Evolutionary conservation across 2,329 filamentous ascomycete genomes (phyloP).

Genomic region (Cordyceps javanica): DNA sequence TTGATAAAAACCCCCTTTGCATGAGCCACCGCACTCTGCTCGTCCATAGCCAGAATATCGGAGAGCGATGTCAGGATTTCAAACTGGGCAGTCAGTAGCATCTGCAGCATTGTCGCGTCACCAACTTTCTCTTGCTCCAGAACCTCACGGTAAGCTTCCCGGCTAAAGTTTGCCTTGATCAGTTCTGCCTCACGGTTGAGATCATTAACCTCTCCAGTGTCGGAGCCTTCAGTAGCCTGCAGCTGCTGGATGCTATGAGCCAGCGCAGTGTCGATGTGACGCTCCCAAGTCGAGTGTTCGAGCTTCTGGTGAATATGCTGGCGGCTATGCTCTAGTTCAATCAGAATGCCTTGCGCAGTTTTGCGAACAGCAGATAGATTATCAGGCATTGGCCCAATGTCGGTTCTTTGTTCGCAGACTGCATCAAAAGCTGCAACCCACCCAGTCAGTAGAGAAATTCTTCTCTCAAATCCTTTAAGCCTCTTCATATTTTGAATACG

Average conservation of each 20-base stretch:
- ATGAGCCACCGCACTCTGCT: slow-evolving; percentile 73
- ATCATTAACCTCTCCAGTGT: slow-evolving; percentile 58
- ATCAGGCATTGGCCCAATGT: slow-evolving; percentile 60
- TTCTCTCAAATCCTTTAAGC: slow-evolving; percentile 72
- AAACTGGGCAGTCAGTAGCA: slow-evolving; percentile 83
- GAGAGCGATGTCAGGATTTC: slow-evolving; percentile 81
- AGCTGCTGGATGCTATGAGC: slow-evolving; percentile 79
- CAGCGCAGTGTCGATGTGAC: slow-evolving; percentile 78
- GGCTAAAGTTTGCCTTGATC: slow-evolving; percentile 73
- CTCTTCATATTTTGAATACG: slow-evolving; percentile 75
- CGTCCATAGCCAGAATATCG: slow-evolving; percentile 74
- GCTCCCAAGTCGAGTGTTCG: slow-evolving; percentile 78
- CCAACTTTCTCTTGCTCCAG: slow-evolving; percentile 78
- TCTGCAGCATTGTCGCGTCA: slow-evolving; percentile 72
- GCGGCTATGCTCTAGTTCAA: slow-evolving; percentile 83
- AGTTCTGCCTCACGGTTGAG: slow-evolving; percentile 79
- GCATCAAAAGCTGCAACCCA: slow-evolving; percentile 92
- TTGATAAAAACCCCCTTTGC: slow-evolving; percentile 72
- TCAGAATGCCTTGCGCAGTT: slow-evolving; percentile 78
- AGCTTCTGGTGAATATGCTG: slow-evolving; percentile 86
- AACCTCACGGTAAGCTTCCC: slow-evolving; percentile 71
- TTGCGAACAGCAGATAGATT: slow-evolving; percentile 73
- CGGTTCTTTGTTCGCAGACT: slow-evolving; percentile 61
- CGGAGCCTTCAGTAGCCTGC: slow-evolving; percentile 45
- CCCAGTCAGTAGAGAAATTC: slow-evolving; percentile 77